Base-by-base conservation (phyloP, 1,284 basidiomycete species). In the Rhodotorula sp. region DNA sequence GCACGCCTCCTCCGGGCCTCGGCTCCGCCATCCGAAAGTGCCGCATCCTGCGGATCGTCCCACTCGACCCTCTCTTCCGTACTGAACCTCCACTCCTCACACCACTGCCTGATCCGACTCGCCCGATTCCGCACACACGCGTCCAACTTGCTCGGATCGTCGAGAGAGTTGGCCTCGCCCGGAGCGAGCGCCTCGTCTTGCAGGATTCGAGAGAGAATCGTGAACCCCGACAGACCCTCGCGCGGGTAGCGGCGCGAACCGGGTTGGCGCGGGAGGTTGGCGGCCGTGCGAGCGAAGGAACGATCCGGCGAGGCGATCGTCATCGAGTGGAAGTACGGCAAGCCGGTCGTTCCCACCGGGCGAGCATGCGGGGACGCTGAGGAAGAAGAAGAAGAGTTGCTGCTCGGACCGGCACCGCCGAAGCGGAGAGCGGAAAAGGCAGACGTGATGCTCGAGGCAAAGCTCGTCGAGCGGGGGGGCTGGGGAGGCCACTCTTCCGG, bases 81-180 rank as follows among this genome's bases (percentile, higher is more conserved):
- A 26, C 69, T 68, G 55, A 77, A 73, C 54, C 74, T 73, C 77
- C 77, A 78, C 63, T 78, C 77, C 30, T 71, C 69, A 53, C 74
- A 75, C 75, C 73, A 76, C 46, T 48, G 55, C 22, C 42, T 33
- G 18, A 67, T 42, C 46, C 60, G 48, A 20, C 46, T 56, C 22
- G 54, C 60, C 5, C 60, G 53, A 37, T 62, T 62, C 33, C 62
- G 55, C 5, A 73, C 44, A 8, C 64, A 53, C 3, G 60, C 69
- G 30, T 70, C 73, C 29, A 78, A 60, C 30, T 74, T 72, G 26
- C 71, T 64, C 54, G 68, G 66, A 37, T 75, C 77, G 45, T 69
- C 68, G 17, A 72, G 53, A 6, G 30, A 10, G n/a, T 68, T 69
- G 12, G 76, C 77, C 51, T 59, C 33, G 4, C 75, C 77, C 1